phyloP scores from a whole-genome alignment of 768 basidiomycete genomes.

The Leucocoprinus birnbaumii region DNA sequence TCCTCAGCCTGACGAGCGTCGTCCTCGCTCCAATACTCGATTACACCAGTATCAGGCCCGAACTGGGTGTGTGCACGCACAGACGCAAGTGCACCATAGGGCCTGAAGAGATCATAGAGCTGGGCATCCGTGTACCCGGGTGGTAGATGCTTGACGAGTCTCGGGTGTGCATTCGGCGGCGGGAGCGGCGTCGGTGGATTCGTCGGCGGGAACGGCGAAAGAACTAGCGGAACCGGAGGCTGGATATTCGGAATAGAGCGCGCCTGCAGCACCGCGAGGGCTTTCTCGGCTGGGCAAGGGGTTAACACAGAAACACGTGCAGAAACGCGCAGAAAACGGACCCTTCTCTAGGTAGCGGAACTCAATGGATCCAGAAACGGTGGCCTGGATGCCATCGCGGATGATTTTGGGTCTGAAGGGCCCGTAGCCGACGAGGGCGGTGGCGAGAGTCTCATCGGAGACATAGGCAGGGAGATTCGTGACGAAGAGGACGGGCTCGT shows the following conservation, averaged over 20 bases:
- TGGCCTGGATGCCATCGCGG: slow-evolving; percentile 51
- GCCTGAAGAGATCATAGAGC: slow-evolving; percentile 83
- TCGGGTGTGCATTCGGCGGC: slow-evolving; percentile 71
- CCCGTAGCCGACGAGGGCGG: slow-evolving; percentile 70
- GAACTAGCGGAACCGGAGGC: slow-evolving; percentile 58
- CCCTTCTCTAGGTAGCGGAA: slow-evolving; percentile 83
- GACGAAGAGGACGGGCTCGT: slow-evolving; percentile 80
- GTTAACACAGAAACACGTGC: slow-evolving; percentile 9
- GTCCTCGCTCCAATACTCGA: slow-evolving; percentile 88
- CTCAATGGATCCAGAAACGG: slow-evolving; percentile 74
- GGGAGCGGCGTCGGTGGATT: slow-evolving; percentile 73
- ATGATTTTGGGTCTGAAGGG: slow-evolving; percentile 79
- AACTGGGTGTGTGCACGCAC: slow-evolving; percentile 72
- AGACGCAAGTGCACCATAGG: slow-evolving; percentile 81
- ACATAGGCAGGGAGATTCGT: slow-evolving; percentile 73
- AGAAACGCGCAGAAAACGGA: slow-evolving; percentile 28
- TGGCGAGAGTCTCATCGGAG: slow-evolving; percentile 73
- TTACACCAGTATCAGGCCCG: slow-evolving; percentile 72
- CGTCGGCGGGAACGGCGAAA: slow-evolving; percentile 85
- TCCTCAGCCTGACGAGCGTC: slow-evolving; percentile 79
- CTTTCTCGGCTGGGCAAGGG: slow-evolving; percentile 71
- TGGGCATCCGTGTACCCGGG: slow-evolving; percentile 61
- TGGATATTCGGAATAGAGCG: slow-evolving; percentile 62
- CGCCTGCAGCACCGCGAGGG: slow-evolving; percentile 78
- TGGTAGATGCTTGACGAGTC: slow-evolving; percentile 85